A percentile compares a stretch with the other conserved stretches of the same genome.
These are phyloP conservation scores for Linum trigynum DNA, from an alignment of 345 rosid species.

Conservation along the genomic window DNA sequence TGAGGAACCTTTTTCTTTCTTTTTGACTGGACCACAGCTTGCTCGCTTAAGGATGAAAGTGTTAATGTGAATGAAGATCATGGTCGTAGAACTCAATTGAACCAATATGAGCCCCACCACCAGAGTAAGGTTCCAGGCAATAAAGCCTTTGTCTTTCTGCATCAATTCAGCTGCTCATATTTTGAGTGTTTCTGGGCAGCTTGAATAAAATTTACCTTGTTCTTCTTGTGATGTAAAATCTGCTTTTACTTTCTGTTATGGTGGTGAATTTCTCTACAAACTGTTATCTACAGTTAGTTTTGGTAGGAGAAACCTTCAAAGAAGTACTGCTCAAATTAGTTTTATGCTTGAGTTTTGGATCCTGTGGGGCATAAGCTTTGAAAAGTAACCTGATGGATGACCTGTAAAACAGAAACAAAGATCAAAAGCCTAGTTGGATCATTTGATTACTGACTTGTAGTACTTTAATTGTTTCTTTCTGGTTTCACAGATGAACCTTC, in stretches of 20 bases:
- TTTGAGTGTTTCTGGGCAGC: neutral
- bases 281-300: neutral
- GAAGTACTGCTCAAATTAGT: no score
- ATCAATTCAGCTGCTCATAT: neutral
- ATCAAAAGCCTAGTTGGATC: neutral
- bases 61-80: slow-evolving; percentile 19
- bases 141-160: neutral
- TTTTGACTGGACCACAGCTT: slow-evolving; percentile 25
- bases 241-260: neutral
- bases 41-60: slow-evolving; percentile 41
- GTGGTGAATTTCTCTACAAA: neutral
- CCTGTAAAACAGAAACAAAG: neutral
- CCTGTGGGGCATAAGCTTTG: neutral
- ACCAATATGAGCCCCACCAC: slow-evolving; percentile 22
- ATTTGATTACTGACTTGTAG: slow-evolving; percentile 1
- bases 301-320: no score
- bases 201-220: neutral
- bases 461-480: neutral
- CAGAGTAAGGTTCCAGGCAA: slow-evolving; percentile 49
- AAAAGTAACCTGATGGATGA: neutral
- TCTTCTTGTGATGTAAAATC: neutral
- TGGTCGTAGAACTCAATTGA: slow-evolving; percentile 14
- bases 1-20: neutral
- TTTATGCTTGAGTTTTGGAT: neutral
- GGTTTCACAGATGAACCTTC: slow-evolving; percentile 32